Base-by-base conservation (phyloP, 2,329 filamentous ascomycete genomes). In the Aspergillus pseudonomiae region DNA sequence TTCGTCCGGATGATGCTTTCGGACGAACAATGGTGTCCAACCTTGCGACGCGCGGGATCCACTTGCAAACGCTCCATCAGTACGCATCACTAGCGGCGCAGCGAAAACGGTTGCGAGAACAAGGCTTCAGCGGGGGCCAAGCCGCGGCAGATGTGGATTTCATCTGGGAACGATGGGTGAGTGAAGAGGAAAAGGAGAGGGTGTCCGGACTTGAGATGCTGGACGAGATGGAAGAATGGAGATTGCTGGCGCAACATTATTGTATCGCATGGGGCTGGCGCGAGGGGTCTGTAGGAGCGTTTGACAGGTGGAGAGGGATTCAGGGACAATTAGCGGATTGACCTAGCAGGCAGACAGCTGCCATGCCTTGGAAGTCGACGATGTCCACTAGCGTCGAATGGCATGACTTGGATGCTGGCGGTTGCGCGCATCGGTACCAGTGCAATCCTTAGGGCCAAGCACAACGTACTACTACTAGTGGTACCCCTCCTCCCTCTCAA, bases 171-270 rank as follows among this genome's bases (percentile, higher is more conserved):
- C 79, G 79, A 1, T 98, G 94, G 93, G 83, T 96, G 3, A 73
- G 75, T 0, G 74, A 82, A 0, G 81, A 81, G 2, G 94, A 98
- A 78, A 94, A 92, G 78, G 89, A 91, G 72, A 83, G 94, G 55
- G 88, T 98, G 1, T 90, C 94, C 67, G 78, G 81, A 12, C 76
- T 97, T 30, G 94, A 99, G 77, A 93, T 95, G 72, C 78, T 99
- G 66, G 95, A 99, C 79, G 95, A 99, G 79, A 85, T 97, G 28
- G 95, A 99, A 78, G 95, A 99, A 80, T 96, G 95, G 91, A 85
- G 90, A 72, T 78, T 99, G 69, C 79, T 99, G 70, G 92, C 93
- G 0, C 87, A 86, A 67, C 95, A 99, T 82, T 99, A 99, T 73
- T 89, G 94, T 67, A 85, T 99, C 50, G 89, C 88, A 4, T 98